These are phyloP conservation scores for Geosiphon pyriformis DNA, from an alignment of 192 early-diverging fungal species.

Conservation along the genomic window DNA sequence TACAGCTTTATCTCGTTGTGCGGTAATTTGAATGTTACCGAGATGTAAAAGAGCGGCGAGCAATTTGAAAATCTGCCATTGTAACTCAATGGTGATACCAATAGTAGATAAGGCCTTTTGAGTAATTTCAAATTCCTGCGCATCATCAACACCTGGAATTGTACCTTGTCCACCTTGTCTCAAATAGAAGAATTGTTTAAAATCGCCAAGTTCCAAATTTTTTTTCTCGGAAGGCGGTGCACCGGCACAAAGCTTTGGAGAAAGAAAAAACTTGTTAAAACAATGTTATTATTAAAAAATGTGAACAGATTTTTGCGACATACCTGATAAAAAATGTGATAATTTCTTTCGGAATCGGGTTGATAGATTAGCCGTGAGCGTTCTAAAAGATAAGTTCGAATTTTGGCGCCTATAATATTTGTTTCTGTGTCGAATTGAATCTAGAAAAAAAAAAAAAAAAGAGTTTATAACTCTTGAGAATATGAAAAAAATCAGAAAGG, in stretches of 20 bases:
- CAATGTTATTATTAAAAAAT: no score
- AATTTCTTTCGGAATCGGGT: constrained; percentile 89
- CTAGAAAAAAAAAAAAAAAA: constrained; percentile 33
- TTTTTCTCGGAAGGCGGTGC: constrained; percentile 77
- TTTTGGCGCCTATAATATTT: constrained; percentile 89
- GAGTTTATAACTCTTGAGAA: no score
- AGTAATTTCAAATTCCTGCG: constrained; percentile 84
- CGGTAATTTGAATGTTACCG: constrained; percentile 88
- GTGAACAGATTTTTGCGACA: no score
- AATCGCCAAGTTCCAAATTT: constrained; percentile 73
- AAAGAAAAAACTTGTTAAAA: not conserved
- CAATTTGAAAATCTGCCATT: constrained; percentile 87
- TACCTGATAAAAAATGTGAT: constrained; percentile 98
- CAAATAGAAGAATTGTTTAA: constrained; percentile 78
- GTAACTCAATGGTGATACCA: constrained; percentile 74
- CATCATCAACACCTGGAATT: constrained; percentile 88
- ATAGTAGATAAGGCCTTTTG: constrained; percentile 79
- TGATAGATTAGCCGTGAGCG: constrained; percentile 94
- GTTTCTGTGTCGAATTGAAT: constrained; percentile 83
- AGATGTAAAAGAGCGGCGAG: constrained; percentile 91
- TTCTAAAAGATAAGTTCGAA: constrained; percentile 95
- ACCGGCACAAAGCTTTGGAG: constrained; percentile 72
- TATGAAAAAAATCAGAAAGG: no score
- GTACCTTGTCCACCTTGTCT: constrained; percentile 79
- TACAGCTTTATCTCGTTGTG: constrained; percentile 56